Percentiles rank a stretch among this genome's conserved stretches.
Conservation (phyloP, 441 rosid genomes). For the Eugenia klotzschiana region DNA sequence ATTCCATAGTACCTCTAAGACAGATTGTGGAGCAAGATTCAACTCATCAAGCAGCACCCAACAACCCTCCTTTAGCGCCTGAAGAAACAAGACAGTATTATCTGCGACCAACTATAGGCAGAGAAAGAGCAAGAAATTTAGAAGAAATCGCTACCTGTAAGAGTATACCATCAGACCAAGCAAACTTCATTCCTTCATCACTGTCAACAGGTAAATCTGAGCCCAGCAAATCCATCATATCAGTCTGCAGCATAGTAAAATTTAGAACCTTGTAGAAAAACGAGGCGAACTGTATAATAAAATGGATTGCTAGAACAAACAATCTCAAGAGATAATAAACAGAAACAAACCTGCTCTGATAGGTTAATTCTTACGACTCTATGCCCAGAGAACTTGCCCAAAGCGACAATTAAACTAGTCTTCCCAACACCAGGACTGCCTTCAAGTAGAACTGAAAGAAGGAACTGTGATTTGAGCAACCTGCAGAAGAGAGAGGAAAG, state of each 20-base stretch:
- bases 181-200: constrained; percentile 84
- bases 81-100: neutral
- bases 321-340: neutral
- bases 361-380: constrained; percentile 92
- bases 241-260: constrained; percentile 56
- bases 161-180: constrained; percentile 97
- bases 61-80: constrained; percentile 95
- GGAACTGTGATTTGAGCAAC: constrained; percentile 1
- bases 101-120: neutral
- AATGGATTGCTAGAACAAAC: neutral
- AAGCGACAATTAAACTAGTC: constrained; percentile 81
- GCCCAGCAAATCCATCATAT: constrained; percentile 97
- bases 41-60: constrained; percentile 99
- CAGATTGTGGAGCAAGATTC: constrained; percentile 99
- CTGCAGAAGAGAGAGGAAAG: neutral
- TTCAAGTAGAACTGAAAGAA: constrained; percentile 67
- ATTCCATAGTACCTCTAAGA: constrained; percentile 51
- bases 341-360: constrained; percentile 79
- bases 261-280: constrained; percentile 1
- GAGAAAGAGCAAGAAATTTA: neutral
- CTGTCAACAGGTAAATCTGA: constrained; percentile 91
- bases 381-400: constrained; percentile 94
- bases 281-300: neutral
- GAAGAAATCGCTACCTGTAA: constrained; percentile 47
- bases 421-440: constrained; percentile 99